Evolutionary conservation across 345 rosid species (phyloP), one percentile per base, ranked within the genome.

Genomic region (Dimocarpus longan): DNA sequence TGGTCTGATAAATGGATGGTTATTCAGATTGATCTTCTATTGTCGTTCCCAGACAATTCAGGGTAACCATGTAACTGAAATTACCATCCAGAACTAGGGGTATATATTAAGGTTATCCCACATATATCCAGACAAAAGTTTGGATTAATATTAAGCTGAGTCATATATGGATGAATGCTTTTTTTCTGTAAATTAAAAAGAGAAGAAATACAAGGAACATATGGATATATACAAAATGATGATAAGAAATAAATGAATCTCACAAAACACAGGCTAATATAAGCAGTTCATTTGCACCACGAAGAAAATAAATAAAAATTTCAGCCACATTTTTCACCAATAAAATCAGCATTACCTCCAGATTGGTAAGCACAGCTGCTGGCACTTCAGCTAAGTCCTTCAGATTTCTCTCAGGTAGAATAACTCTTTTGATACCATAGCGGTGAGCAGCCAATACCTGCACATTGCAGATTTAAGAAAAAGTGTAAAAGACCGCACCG

Each of bases 371-470:
- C 80, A 96, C 98, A 77, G 92, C 82, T 5, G 93, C 87, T 6
- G 99, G 99, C 74, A 96, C 99, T 90, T 96, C 99, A 48, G 82
- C 97, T 44, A 96, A 87, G 89, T 96, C 98, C 89, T 96, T 96
- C 71, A 93, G 39, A 83, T 96, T 96, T 87, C 97, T 91, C 87
- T 93, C 95, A 0, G 99, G 98, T 79, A 96, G 89, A 79, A 96
- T 96, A 77, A 96, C 97, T 86, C 99, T 92, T 85, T 91, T 94
- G 74, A 96, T 91, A 44, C 99, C 98, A 73, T 79, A 80, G 2
- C 98, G 93, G 57, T 96, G 99, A 39, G 99, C 99, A 19, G 99
- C 99, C 89, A 96, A 82, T 85, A 96, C 86, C 99, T 96, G 90
- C 84, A 81, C 10, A 81, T 60, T 64, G 8, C 18, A 71, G 65